Evolutionary conservation across 1,284 basidiomycete species (phyloP).

Genomic region (Boletus semigastroideus): DNA sequence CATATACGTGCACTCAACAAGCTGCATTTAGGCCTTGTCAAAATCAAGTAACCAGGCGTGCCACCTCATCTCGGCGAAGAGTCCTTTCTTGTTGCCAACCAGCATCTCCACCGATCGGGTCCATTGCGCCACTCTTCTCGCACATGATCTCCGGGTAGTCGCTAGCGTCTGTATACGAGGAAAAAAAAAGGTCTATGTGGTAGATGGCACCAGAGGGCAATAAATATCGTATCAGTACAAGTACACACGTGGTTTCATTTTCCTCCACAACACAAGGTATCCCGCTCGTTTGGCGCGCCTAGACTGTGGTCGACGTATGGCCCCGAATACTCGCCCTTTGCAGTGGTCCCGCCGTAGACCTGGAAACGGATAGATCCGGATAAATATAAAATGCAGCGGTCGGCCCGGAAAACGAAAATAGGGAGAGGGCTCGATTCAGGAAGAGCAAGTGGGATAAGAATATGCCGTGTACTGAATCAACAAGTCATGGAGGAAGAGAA

Average conservation of each 20-base stretch:
- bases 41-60: background rate
- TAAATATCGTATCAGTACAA: slow-evolving; percentile 27
- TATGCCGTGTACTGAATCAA: slow-evolving; percentile 22
- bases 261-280: background rate
- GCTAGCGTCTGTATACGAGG: background rate
- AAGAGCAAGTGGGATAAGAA: slow-evolving; percentile 16
- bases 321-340: slow-evolving; percentile 4
- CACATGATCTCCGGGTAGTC: background rate
- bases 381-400: slow-evolving; percentile 26
- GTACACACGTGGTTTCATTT: slow-evolving; percentile 13
- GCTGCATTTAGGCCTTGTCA: background rate
- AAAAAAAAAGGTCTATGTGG: slow-evolving; percentile 16
- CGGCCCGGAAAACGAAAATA: slow-evolving; percentile 9
- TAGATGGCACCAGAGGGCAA: slow-evolving; percentile 5
- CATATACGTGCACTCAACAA: background rate
- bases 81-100: background rate
- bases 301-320: background rate
- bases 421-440: slow-evolving; percentile 20
- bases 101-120: slow-evolving; percentile 14
- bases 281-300: slow-evolving; percentile 5
- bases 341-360: slow-evolving; percentile 7
- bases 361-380: slow-evolving; percentile 20
- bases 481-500: slow-evolving; percentile 8
- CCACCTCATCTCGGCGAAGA: background rate
- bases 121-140: background rate